These are phyloP conservation scores for Alloteropsis semialata DNA, from an alignment of 176 grass and related monocot genomes.

Conservation along the genomic window DNA sequence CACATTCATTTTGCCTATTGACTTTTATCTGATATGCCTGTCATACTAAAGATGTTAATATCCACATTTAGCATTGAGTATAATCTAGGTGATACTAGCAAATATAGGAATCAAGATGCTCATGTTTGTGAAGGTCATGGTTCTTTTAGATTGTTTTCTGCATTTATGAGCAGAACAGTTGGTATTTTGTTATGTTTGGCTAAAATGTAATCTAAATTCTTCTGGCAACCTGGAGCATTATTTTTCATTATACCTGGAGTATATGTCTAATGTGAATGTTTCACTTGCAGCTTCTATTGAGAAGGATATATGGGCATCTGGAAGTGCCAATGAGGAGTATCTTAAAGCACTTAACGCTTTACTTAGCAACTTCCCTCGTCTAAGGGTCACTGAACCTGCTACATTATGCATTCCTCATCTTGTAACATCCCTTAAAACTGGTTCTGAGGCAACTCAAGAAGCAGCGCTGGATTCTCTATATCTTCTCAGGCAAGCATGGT, in stretches of 20 bases:
- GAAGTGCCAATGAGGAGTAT: slow-evolving; percentile 97
- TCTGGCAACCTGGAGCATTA: background rate
- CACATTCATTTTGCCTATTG: background rate
- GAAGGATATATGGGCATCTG: slow-evolving; percentile 93
- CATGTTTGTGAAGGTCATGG: background rate
- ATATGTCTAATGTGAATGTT: slow-evolving; percentile 25
- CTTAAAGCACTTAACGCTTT: slow-evolving; percentile 94
- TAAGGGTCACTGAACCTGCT: slow-evolving; percentile 93
- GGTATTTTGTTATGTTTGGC: background rate
- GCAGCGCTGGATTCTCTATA: slow-evolving; percentile 95
- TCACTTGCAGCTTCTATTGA: slow-evolving; percentile 88
- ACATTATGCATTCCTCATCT: slow-evolving; percentile 94
- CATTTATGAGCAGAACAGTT: background rate
- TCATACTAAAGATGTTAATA: slow-evolving; percentile 6
- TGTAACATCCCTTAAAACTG: slow-evolving; percentile 94
- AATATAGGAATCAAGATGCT: background rate
- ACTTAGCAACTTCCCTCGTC: slow-evolving; percentile 92
- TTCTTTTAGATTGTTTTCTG: background rate
- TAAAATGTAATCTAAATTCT: background rate
- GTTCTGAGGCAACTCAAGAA: slow-evolving; percentile 95
- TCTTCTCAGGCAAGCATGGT: slow-evolving; percentile 97
- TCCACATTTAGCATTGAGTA: background rate
- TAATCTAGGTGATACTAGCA: background rate
- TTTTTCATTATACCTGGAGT: background rate
- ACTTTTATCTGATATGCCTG: background rate